Evolutionary conservation across 1,284 basidiomycete genomes (phyloP), one percentile per base, ranked within the genome.

Genomic region (Stereum hirsutum): DNA sequence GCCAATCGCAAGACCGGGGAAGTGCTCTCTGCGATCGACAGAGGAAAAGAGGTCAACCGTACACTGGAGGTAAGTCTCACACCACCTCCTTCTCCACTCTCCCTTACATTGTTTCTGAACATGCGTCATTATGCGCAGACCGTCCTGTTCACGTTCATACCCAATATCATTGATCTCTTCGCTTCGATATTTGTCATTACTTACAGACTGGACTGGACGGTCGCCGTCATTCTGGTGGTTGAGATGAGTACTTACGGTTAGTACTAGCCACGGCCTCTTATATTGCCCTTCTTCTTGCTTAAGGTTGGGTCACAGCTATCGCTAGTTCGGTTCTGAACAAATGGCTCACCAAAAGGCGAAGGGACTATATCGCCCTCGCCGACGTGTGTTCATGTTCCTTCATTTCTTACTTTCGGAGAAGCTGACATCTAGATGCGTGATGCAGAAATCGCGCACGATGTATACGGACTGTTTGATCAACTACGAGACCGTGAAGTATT

Each of bases 401-500:
- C 8, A 24, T 25, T n/a, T 12, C 5, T 25, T 1, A 26, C 6
- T 39, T 27, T 39, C 8, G 33, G 10, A n/a, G 15, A 42, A 83
- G 75, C 58, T 80, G 21, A 85, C 79, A 11, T n/a, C n/a, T n/a
- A n/a, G n/a, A n/a, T n/a, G n/a, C n/a, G n/a, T n/a, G n/a, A n/a
- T n/a, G n/a, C n/a, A n/a, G n/a, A n/a, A n/a, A n/a, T n/a, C n/a
- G n/a, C 75, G 85, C 37, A 82, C 79, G 12, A 88, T 89, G 42
- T 81, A 90, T 55, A 86, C 86, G 4, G 87, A 89, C 56, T 81
- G 78, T 53, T 63, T 88, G 35, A 70, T 91, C 54, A 85, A 90
- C 61, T 83, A 89, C 55, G 89, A 89, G 63, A 81, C 85, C 10
- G 84, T 91, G 50, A 89, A 89, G 58, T 89, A 88, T 61, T 91